Base-by-base conservation (phyloP, 148 eudicot genomes). In the Chenopodium suecicum region DNA sequence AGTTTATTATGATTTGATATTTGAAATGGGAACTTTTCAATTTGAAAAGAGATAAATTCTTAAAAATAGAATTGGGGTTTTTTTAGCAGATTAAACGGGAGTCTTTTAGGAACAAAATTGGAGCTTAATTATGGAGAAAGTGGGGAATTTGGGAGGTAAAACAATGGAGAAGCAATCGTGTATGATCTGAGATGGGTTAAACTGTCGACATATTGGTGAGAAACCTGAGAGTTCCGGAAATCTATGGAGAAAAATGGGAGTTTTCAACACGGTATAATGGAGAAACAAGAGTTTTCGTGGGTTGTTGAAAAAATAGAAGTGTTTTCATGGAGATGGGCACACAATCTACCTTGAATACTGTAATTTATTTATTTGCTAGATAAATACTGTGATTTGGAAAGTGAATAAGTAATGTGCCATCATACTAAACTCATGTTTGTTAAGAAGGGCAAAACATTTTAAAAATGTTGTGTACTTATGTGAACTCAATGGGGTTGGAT, bases 301-400 rank as follows among this genome's bases (percentile, higher is more conserved):
- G 66, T 75, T 81, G 56, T 85, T 93, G 87, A 94, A 91, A 73
- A 93, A 89, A 78, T 94, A 91, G 79, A 90, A 85, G 88, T 88
- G 94, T 75, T 86, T 89, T 78, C 86, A 90, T 91, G 77, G 88
- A 86, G 25, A 86, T 89, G 92, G 97, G 90, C 1, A 27, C 1
- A 1, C 29, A 1, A 32, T 32, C 2, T 32, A 32, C 34, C 34
- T 32, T 32, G 2, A 32, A 32, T 32, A 32, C 1, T 32, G 34
- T 32, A 32, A 1, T 32, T 32, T 32, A 0, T 32, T 32, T 32
- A 0, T 32, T 32, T 32, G 34, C 34, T 32, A 32, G 34, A 32
- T 32, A 32, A 32, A 32, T 32, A 32, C 34, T 32, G 34, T 32
- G 2, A 32, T 32, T 32, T 32, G 34, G 34, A 32, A 32, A 32